Percentiles rank a stretch among this genome's conserved stretches.
These are phyloP conservation scores for Wickerhamomyces canadensis DNA, from an alignment of 805 yeast genomes.

Conservation along the genomic window DNA sequence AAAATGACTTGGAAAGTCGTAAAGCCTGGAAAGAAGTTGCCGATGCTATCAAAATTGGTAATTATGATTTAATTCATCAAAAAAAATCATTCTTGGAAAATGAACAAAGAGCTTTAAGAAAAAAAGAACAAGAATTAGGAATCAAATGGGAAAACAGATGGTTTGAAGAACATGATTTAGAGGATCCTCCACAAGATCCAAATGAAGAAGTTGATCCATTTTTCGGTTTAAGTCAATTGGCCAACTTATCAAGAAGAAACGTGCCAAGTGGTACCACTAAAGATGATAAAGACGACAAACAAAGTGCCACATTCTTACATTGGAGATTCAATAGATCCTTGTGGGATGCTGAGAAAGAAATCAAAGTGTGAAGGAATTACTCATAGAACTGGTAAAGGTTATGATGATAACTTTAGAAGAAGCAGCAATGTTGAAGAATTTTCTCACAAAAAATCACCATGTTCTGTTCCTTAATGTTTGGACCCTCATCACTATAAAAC, in stretches of 20 bases:
- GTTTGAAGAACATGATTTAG: constrained; percentile 53
- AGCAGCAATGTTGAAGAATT: too few relatives aligned
- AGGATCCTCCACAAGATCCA: constrained; percentile 19
- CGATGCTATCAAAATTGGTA: constrained; percentile 70
- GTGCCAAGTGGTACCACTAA: constrained; percentile 61
- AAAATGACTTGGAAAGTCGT: constrained; percentile 77
- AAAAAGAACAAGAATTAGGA: constrained; percentile 61
- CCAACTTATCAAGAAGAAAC: constrained; percentile 55
- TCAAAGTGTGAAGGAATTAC: constrained; percentile 27
- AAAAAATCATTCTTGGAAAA: constrained; percentile 80
- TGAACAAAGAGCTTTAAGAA: constrained; percentile 77
- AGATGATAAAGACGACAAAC: constrained; percentile 48
- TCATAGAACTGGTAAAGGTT: too few relatives aligned
- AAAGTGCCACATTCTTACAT: constrained; percentile 43
- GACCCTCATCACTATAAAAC: too few relatives aligned
- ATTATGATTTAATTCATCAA: constrained; percentile 67
- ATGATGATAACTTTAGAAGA: too few relatives aligned
- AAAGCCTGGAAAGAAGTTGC: constrained; percentile 90
- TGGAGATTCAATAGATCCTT: constrained; percentile 62
- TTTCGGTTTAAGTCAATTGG: constrained; percentile 36
- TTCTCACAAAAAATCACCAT: too few relatives aligned
- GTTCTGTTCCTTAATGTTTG: too few relatives aligned
- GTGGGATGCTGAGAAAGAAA: constrained; percentile 57
- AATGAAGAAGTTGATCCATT: constrained; percentile 34
- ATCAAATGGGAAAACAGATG: constrained; percentile 74